Base-by-base conservation (phyloP, 805 yeast genomes). In the Metschnikowia colocasiae region DNA sequence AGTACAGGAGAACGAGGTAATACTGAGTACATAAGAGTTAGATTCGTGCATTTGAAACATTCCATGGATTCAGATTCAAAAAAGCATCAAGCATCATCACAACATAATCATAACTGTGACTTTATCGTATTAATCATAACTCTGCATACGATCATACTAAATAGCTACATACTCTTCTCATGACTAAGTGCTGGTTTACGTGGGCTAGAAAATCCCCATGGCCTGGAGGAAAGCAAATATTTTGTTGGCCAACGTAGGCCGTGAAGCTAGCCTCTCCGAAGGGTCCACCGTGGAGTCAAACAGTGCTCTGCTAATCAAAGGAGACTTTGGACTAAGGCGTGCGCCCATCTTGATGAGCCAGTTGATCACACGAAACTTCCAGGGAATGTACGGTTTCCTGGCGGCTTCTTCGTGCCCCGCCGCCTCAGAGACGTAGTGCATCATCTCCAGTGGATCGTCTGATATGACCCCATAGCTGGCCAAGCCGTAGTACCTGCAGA, bases 391-490 rank as follows among this genome's bases (percentile, higher is more conserved):
- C 6, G 27, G 40, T 19, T 22, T 25, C 9, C 16, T 23, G 10
- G 26, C 16, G 8, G 33, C 13, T 2, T 10, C 23, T 13, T 6
- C 22, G n/a, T 12, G 27, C 15, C 25, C 1, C n/a, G 18, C 27
- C 13, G n/a, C 20, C 16, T 33, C 19, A 4, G 39, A 39, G n/a
- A 31, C 20, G 33, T 19, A 20, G 9, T n/a, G 15, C 20, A 16
- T 12, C 39, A 31, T 26, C 30, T 39, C 26, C 30, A 64, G 73
- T 0, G 77, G 76, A 25, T 48, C 48, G 47, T 72, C 77, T 5
- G 65, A 48, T 32, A 72, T 63, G 9, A 72, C 52, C 0, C 74
- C 77, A 47, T 60, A 70, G 37, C 68, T 70, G 2, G 45, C 34
- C 8, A 72, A 37, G 2, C 50, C 40, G 15, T 64, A 62, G 4